These are phyloP conservation scores for Omphalea diandra DNA, from an alignment of 441 rosid genomes.

Conservation along the genomic window DNA sequence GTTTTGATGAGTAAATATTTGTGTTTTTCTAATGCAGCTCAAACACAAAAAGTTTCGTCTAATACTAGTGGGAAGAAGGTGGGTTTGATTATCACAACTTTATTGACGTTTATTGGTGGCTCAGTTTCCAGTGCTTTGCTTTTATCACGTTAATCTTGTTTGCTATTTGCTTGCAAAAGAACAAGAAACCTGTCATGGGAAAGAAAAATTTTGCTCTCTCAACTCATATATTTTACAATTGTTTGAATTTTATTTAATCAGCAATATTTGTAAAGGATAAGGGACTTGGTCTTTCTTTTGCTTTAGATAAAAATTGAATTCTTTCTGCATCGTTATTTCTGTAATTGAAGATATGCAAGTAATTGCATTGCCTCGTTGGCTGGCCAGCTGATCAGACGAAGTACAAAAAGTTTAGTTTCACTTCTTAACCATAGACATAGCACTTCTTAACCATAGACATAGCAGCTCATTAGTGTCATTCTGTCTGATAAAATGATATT, in stretches of 20 bases:
- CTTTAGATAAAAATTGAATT: not conserved
- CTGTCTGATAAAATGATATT: not conserved
- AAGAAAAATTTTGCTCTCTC: not conserved
- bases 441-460: not conserved
- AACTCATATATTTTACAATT: not conserved
- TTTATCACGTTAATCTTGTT: not conserved
- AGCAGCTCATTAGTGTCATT: not conserved
- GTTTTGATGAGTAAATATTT: slow-evolving; percentile 21
- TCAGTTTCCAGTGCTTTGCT: not conserved
- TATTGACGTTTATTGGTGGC: not conserved
- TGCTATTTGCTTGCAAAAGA: not conserved
- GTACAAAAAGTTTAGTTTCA: not conserved
- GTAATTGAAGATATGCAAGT: not conserved
- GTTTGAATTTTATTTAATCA: not conserved
- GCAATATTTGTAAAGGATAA: not conserved
- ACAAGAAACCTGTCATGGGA: not conserved
- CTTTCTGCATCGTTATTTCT: not conserved
- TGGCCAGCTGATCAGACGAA: not conserved
- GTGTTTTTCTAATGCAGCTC: slow-evolving; percentile 36
- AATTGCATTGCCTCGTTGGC: not conserved
- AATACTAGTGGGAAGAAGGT: slow-evolving; percentile 34
- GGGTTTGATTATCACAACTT: slow-evolving; percentile 19
- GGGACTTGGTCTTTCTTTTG: not conserved
- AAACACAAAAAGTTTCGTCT: slow-evolving; percentile 25
- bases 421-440: not conserved